Evolutionary conservation across 345 rosid species (phyloP), one percentile per base, ranked within the genome.

Genomic region (Melaleuca alternifolia): DNA sequence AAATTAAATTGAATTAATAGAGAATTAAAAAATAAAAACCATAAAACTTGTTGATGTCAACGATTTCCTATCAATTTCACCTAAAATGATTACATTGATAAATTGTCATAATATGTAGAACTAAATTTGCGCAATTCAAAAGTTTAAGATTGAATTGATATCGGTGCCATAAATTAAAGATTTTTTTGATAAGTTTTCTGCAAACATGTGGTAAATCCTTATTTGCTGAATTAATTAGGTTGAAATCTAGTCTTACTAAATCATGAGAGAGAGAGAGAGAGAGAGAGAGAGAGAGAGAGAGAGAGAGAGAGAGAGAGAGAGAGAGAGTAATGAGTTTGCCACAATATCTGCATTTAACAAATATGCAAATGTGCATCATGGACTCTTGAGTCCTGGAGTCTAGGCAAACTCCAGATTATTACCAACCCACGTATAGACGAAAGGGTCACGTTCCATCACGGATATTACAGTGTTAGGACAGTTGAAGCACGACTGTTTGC

Each of bases 31-130:
- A 65, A 33, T 65, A 3, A 65, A 65, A 65, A 65, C 7, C 7
- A 11, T 6, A 33, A 65, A 65, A 18, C 1, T 65, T 10, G 1
- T 65, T 20, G 1, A 5, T 3, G 4, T 16, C 0, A 15, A 4
- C 21, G 23, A 33, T 65, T 65, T 65, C 23, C 1, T 0, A 65
- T 65, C 2, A 65, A 1, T 16, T 65, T 65, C 16, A 65, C 10
- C 41, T 10, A 14, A 14, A 62, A 30, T 7, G 10, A 62, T 16
- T 14, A 28, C 30, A 26, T 62, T 28, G 8, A 7, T 2, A 30
- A 62, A 14, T 30, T 2, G 0, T 14, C 2, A 62, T 28, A 62
- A 53, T 12, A 1, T n/a, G 12, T n/a, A 59, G n/a, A 59, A n/a
- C 1, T 59, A 12, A 59, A n/a, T 59, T 1, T 3, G 2, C n/a